Evolutionary conservation across 139 green algal genomes (phyloP).

Genomic region (Auxenochlorella pyrenoidosa): DNA sequence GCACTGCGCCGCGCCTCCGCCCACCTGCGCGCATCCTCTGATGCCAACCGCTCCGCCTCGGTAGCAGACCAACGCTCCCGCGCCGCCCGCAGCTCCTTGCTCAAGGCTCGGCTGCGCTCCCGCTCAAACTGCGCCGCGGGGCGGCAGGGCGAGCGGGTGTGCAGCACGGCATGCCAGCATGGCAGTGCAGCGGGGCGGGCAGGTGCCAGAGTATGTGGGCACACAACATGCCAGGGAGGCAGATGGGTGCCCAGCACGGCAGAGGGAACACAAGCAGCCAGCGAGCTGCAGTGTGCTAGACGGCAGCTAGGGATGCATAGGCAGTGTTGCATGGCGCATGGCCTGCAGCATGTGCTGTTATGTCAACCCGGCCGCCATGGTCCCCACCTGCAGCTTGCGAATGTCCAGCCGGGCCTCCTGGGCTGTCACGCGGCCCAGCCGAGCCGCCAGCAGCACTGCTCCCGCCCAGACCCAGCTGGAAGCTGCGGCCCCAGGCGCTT

Average conservation of each 20-base stretch:
- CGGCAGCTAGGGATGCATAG: no score
- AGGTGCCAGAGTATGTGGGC: no score
- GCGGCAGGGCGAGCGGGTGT: background rate
- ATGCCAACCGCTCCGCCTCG: conserved; percentile 30
- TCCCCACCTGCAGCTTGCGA: conserved; percentile 30
- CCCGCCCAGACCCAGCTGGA: conserved; percentile 33
- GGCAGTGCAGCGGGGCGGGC: background rate
- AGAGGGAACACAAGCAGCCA: no score
- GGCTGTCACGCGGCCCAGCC: conserved; percentile 29
- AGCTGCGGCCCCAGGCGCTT: background rate
- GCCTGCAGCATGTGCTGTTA: background rate
- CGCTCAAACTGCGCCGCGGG: conserved; percentile 20
- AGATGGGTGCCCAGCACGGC: no score
- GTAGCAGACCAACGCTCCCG: conserved; percentile 24
- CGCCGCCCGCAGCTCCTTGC: conserved; percentile 29
- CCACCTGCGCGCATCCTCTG: conserved; percentile 27
- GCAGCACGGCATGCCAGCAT: background rate
- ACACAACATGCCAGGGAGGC: no score
- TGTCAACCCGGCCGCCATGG: background rate
- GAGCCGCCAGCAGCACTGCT: conserved; percentile 32
- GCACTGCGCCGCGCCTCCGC: background rate
- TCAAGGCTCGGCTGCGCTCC: conserved; percentile 35
- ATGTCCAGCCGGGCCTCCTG: conserved; percentile 46
- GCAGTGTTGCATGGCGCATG: background rate
- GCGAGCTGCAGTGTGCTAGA: background rate